These are phyloP conservation scores for Ophiostoma montium DNA, from an alignment of 2,329 filamentous ascomycete genomes.

Conservation along the genomic window DNA sequence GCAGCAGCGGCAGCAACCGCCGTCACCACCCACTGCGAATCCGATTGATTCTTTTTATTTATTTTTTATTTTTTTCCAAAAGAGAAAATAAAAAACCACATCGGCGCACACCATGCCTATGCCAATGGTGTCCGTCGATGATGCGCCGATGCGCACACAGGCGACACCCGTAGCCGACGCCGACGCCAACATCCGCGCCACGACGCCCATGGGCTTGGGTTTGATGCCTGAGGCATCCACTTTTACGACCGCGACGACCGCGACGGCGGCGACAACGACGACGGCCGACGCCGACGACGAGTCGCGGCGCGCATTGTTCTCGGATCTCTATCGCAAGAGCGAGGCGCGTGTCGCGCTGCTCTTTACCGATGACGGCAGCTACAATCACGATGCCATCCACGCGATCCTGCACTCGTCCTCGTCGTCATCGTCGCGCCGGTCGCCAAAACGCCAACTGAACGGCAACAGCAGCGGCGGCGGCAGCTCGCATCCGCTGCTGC, in stretches of 20 bases:
- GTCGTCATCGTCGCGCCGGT: too few species aligned
- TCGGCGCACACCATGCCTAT: conserved; percentile 15
- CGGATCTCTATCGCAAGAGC: conserved; percentile 60
- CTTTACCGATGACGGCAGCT: conserved; percentile 47
- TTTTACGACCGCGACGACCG: conserved; percentile 3
- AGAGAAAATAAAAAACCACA: too few species aligned
- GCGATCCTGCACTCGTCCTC: conserved; percentile 33
- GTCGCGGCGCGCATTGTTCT: conserved; percentile 58
- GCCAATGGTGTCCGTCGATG: conserved; percentile 45
- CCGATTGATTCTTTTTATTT: too few species aligned
- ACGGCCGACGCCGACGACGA: conserved; percentile 47
- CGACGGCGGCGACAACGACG: not conserved
- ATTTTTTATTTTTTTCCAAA: too few species aligned
- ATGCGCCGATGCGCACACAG: conserved; percentile 37
- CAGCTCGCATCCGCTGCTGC: conserved; percentile 24
- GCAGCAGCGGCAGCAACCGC: not conserved
- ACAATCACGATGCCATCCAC: conserved; percentile 39
- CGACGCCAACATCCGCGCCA: conserved; percentile 22
- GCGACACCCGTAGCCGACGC: conserved; percentile 30
- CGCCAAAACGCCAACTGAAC: conserved; percentile 17
- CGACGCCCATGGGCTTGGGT: too few species aligned
- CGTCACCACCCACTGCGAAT: not conserved
- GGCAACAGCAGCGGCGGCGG: conserved; percentile 9
- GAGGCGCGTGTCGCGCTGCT: conserved; percentile 65
- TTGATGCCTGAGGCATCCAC: conserved; percentile 44